A percentile compares a stretch with the other conserved stretches of the same genome.
Evolutionary conservation across 169 alveolate genomes (phyloP).

Genomic region (Cardiosporidium cionae): DNA sequence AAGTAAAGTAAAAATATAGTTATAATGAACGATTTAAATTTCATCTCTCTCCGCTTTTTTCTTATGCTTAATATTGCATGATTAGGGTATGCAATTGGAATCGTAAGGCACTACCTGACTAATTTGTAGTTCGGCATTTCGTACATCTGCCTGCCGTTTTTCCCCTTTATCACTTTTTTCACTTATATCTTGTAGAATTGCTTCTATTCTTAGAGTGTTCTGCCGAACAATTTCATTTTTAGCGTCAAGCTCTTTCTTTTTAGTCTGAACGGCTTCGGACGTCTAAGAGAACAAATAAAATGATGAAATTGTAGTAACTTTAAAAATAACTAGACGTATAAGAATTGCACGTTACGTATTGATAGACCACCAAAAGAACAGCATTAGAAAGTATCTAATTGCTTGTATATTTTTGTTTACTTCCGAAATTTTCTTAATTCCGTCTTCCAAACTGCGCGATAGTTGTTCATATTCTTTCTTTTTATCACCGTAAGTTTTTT

Average conservation of each 20-base stretch:
- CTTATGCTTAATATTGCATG: too few species aligned
- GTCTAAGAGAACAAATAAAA: constrained; percentile 61
- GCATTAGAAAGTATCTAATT: too few species aligned
- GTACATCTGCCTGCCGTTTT: constrained; percentile 64
- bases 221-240: constrained; percentile 76
- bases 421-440: constrained; percentile 58
- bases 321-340: too few species aligned
- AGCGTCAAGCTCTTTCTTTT: constrained; percentile 66
- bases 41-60: background rate
- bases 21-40: background rate
- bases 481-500: constrained; percentile 46
- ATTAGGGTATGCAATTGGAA: too few species aligned
- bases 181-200: constrained; percentile 64
- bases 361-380: too few species aligned
- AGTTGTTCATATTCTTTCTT: constrained; percentile 58
- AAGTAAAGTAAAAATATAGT: background rate
- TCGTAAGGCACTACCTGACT: constrained; percentile 44
- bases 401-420: background rate
- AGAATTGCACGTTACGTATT: too few species aligned
- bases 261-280: constrained; percentile 53
- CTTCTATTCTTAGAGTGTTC: constrained; percentile 70
- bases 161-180: constrained; percentile 70
- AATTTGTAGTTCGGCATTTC: constrained; percentile 48
- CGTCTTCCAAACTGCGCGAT: constrained; percentile 74
- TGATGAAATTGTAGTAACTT: too few species aligned